These are phyloP conservation scores for Piloderma croceum DNA, from an alignment of 768 basidiomycete species.

Conservation along the genomic window DNA sequence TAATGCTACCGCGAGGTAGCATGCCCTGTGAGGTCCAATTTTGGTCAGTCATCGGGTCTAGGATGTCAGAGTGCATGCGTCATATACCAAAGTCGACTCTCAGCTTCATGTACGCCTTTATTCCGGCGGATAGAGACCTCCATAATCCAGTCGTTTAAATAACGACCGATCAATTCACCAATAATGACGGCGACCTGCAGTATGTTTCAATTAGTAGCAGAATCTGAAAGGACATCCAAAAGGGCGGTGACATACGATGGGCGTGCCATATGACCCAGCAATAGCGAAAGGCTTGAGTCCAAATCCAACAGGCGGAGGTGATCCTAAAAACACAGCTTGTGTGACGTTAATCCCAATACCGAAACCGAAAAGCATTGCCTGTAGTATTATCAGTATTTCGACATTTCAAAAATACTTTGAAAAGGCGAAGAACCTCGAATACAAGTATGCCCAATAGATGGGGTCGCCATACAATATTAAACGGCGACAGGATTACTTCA, in stretches of 20 bases:
- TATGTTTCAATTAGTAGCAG: constrained; percentile 1
- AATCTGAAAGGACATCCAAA: neutral
- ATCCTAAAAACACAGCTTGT: constrained; percentile 61
- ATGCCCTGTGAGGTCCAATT: constrained; percentile 21
- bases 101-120: constrained; percentile 55
- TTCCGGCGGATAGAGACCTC: constrained; percentile 41
- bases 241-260: constrained; percentile 38
- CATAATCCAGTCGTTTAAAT: constrained; percentile 49
- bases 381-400: constrained; percentile 11
- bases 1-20: constrained; percentile 35
- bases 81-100: constrained; percentile 53
- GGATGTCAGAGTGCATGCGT: constrained; percentile 22
- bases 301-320: constrained; percentile 45
- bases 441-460: constrained; percentile 47
- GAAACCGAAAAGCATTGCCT: constrained; percentile 60
- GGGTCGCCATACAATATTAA: constrained; percentile 58
- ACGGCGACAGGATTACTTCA: constrained; percentile 37
- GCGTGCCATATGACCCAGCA: constrained; percentile 50
- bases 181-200: constrained; percentile 44
- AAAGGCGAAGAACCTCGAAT: constrained; percentile 56
- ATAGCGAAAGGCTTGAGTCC: constrained; percentile 46
- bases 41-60: neutral
- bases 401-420: constrained; percentile 31
- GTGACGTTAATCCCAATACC: constrained; percentile 62
- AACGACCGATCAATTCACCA: constrained; percentile 49